A percentile compares a stretch with the other conserved stretches of the same genome.
These are phyloP conservation scores for Phytophthora ramorum DNA, from an alignment of 352 stramenopile species.

Conservation along the genomic window DNA sequence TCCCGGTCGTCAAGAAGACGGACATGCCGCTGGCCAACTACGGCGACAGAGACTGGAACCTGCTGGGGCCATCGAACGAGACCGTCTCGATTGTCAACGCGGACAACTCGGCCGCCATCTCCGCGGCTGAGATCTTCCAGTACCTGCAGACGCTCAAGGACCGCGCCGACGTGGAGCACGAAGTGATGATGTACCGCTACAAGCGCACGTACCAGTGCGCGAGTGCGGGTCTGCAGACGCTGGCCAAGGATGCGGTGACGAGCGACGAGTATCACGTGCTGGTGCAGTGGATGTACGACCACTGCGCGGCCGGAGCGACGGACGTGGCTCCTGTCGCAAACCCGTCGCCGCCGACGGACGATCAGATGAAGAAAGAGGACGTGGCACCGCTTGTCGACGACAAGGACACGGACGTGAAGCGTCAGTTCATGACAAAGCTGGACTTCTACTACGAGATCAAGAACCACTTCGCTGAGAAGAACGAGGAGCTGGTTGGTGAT, in stretches of 20 bases:
- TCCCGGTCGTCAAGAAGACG: constrained; percentile 23
- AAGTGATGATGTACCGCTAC: constrained; percentile 38
- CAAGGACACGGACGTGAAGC: constrained; percentile 21
- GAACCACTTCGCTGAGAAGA: constrained; percentile 34
- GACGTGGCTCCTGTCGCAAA: constrained; percentile 12
- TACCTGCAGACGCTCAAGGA: constrained; percentile 39
- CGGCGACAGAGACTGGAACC: constrained; percentile 40
- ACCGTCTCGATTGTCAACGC: constrained; percentile 36
- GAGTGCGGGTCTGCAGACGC: constrained; percentile 29
- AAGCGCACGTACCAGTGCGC: constrained; percentile 41
- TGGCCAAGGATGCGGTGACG: constrained; percentile 41
- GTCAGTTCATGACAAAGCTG: constrained; percentile 56
- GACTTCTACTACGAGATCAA: constrained; percentile 66
- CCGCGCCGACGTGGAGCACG: constrained; percentile 29
- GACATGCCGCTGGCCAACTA: constrained; percentile 28
- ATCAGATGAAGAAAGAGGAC: constrained; percentile 8
- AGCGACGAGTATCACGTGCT: constrained; percentile 40
- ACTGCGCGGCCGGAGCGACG: constrained; percentile 32
- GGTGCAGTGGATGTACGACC: constrained; percentile 52
- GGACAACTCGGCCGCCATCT: constrained; percentile 36
- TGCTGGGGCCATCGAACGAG: constrained; percentile 41
- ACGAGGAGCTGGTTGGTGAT: constrained; percentile 26
- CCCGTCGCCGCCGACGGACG: constrained; percentile 8
- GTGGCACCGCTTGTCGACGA: constrained; percentile 26
- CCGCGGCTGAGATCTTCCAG: constrained; percentile 40